Base-by-base conservation (phyloP, 1,139 yeast genomes). In the Hansenula sp. region DNA sequence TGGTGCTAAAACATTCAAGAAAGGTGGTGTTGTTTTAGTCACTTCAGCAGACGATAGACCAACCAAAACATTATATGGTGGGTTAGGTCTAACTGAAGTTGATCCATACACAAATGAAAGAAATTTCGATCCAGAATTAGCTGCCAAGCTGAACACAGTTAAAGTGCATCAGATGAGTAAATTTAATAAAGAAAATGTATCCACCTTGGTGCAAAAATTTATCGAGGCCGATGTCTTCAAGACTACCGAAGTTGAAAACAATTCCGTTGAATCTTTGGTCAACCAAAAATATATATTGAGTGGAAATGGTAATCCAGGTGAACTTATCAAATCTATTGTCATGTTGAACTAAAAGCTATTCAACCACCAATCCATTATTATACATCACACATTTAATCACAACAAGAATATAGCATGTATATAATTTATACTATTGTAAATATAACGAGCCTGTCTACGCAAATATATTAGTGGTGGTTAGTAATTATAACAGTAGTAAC, bases 271-370 rank as follows among this genome's bases (percentile, higher is more conserved):
- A 40, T 67, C 63, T 44, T 55, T 76, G 33, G 62, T 70, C 3
- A 65, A 69, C 38, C 78, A 81, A 54, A 78, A 79, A 58, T 79
- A 81, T 58, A 76, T 79, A 51, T 60, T 82, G 31, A 75, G 85
- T 51, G 91, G 96, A 40, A 80, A 84, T 52, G 96, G 96, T 54
- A 88, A 86, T 63, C 91, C 96, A 34, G 76, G 85, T 46, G 79
- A 77, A 51, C 65, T 87, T 49, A 63, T 84, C 48, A 81, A 71
- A 57, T 71, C 77, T 44, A 66, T 71, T 53, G 67, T 70, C 19
- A 46, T 57, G 53, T 51, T 31, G 13, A 17, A 28, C 8, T 28
- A 27, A 16, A 21, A 18, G 18, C 13, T 28, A 25, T 25, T 21
- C 25, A 21, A 6, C 25, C 25, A 9, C 9, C 25, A 21, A n/a